These are phyloP conservation scores for Xylaria digitata DNA, from an alignment of 2,329 filamentous ascomycete genomes.

Conservation along the genomic window DNA sequence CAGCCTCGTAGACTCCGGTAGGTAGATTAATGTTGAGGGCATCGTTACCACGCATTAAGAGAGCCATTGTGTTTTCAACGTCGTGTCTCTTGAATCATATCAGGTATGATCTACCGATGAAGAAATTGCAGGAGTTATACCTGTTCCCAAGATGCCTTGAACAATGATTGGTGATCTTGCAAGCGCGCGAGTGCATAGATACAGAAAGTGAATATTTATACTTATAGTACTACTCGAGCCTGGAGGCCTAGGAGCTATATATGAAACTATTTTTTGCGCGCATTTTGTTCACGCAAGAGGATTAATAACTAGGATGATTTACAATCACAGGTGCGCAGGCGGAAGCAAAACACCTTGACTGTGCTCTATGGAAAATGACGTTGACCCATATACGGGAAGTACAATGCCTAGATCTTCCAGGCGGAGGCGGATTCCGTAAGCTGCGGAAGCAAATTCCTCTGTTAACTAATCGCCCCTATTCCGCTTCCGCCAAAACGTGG, in stretches of 20 bases:
- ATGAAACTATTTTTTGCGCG: background rate
- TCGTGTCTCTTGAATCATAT: no score
- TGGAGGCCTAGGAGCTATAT: background rate
- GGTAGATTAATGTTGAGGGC: slow-evolving; percentile 60
- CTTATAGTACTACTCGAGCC: background rate
- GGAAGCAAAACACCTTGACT: background rate
- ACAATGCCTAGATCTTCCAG: background rate
- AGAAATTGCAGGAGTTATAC: background rate
- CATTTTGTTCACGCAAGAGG: background rate
- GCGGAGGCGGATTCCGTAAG: slow-evolving; percentile 24
- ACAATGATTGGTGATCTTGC: background rate
- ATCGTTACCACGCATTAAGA: slow-evolving; percentile 51
- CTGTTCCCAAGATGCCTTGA: background rate
- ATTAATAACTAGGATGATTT: background rate
- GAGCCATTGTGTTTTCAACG: slow-evolving; percentile 5
- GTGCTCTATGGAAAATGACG: slow-evolving; percentile 3
- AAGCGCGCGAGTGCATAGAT: no score
- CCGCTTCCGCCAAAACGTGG: slow-evolving; percentile 14
- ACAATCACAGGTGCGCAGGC: background rate
- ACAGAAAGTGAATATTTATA: background rate
- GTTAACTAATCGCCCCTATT: background rate
- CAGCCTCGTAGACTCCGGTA: slow-evolving; percentile 48
- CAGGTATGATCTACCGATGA: background rate
- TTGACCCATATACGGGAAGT: background rate
- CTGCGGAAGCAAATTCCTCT: slow-evolving; percentile 23